Percentiles rank a stretch among this genome's conserved stretches.
phyloP scores from a whole-genome alignment of 2,329 filamentous ascomycete genomes.

The Monosporascus cannonballus region DNA sequence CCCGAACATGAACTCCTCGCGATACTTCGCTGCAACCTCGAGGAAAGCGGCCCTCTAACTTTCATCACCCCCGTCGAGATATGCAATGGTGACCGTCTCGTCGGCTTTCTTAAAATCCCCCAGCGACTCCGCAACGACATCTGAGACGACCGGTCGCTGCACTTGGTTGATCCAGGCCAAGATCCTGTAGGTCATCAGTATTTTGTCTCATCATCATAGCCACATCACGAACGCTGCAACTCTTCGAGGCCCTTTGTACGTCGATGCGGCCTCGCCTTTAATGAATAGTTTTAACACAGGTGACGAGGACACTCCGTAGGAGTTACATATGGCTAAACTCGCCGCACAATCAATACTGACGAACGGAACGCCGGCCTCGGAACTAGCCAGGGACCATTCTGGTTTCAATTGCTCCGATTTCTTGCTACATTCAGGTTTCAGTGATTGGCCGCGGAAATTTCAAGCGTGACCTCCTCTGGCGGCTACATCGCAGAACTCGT shows the following conservation, averaged over 20 bases:
- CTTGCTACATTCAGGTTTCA: slow-evolving; percentile 7
- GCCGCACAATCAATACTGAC: slow-evolving; percentile 16
- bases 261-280: slow-evolving; percentile 5
- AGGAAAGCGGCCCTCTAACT: slow-evolving; percentile 14
- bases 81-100: slow-evolving; percentile 27
- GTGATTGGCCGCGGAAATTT: background rate
- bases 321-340: slow-evolving; percentile 4
- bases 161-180: slow-evolving; percentile 18
- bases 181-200: slow-evolving; percentile 7
- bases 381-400: slow-evolving; percentile 12
- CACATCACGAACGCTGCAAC: slow-evolving; percentile 14
- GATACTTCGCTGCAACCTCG: slow-evolving; percentile 20
- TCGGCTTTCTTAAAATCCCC: slow-evolving; percentile 23
- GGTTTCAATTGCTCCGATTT: slow-evolving; percentile 12
- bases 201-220: background rate
- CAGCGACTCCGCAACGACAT: slow-evolving; percentile 13
- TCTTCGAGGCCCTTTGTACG: slow-evolving; percentile 16
- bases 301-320: slow-evolving; percentile 6
- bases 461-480: slow-evolving; percentile 5
- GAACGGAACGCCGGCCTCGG: slow-evolving; percentile 7
- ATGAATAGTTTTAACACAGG: slow-evolving; percentile 11
- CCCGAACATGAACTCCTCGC: slow-evolving; percentile 30
- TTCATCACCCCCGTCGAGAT: slow-evolving; percentile 16
- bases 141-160: slow-evolving; percentile 19
- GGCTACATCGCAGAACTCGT: slow-evolving; percentile 1